Conservation (phyloP, 2,329 filamentous ascomycete genomes). For the Tolypocladium inflatum region DNA sequence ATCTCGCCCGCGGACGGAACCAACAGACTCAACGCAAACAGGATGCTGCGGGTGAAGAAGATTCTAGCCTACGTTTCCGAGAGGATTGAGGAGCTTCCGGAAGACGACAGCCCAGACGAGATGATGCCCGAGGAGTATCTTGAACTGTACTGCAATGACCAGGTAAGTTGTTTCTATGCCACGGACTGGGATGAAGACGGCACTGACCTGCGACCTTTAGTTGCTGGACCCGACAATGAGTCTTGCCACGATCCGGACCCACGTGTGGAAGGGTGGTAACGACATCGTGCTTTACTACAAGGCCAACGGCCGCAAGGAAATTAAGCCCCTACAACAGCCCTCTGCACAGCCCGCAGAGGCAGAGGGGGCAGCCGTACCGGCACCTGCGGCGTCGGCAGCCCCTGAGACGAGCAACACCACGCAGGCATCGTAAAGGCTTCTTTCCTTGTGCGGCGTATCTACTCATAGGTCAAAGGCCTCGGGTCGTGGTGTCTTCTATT, state of each 20-base stretch:
- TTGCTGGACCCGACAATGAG: constrained; percentile 76
- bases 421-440: neutral
- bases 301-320: constrained; percentile 72
- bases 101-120: constrained; percentile 46
- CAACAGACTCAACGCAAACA: constrained; percentile 87
- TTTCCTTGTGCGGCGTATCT: neutral
- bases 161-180: constrained; percentile 48
- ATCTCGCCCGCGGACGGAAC: constrained; percentile 72
- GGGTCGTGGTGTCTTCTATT: neutral
- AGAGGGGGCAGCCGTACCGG: constrained; percentile 11
- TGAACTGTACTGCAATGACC: constrained; percentile 88
- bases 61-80: constrained; percentile 88
- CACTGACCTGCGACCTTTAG: constrained; percentile 20
- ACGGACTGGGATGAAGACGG: neutral
- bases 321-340: constrained; percentile 16
- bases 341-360: constrained; percentile 10
- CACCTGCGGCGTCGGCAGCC: constrained; percentile 7
- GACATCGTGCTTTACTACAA: constrained; percentile 90
- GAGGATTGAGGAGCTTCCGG: constrained; percentile 66
- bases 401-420: constrained; percentile 6
- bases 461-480: neutral
- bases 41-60: constrained; percentile 93
- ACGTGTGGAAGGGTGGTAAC: constrained; percentile 91
- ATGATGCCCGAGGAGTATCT: constrained; percentile 85
- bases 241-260: constrained; percentile 82